Conservation (phyloP, 257 asterid genomes). For the Solanum neorickii region DNA sequence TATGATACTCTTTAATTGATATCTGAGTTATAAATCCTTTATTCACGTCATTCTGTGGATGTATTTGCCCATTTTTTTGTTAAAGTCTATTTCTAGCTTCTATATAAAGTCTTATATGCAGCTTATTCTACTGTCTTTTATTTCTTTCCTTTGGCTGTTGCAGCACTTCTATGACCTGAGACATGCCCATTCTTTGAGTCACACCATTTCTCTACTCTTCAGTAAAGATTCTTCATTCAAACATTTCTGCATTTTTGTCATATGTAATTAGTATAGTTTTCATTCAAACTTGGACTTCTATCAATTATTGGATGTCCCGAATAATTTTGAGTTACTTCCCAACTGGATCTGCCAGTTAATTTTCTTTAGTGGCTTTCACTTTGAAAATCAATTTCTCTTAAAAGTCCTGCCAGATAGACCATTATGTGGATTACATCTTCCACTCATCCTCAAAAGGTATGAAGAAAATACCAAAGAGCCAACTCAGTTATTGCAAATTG, state of each 20-base stretch:
- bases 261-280: not conserved
- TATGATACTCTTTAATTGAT: not conserved
- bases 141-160: not conserved
- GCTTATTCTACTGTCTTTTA: not conserved
- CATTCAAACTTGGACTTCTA: not conserved
- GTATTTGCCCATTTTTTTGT: not conserved
- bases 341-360: not conserved
- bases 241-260: not conserved
- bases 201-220: not conserved
- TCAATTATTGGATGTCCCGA: not conserved
- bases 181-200: not conserved
- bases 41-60: not conserved
- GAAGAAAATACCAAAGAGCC: not conserved
- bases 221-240: not conserved
- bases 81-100: not conserved
- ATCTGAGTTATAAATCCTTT: not conserved
- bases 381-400: not conserved
- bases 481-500: not conserved
- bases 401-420: not conserved
- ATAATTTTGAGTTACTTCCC: not conserved
- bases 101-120: not conserved
- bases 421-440: not conserved
- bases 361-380: not conserved
- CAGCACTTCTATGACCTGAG: not conserved
- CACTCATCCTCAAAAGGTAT: not conserved